Conservation (phyloP, 1,284 basidiomycete genomes). For the Farysia itapuensis region DNA sequence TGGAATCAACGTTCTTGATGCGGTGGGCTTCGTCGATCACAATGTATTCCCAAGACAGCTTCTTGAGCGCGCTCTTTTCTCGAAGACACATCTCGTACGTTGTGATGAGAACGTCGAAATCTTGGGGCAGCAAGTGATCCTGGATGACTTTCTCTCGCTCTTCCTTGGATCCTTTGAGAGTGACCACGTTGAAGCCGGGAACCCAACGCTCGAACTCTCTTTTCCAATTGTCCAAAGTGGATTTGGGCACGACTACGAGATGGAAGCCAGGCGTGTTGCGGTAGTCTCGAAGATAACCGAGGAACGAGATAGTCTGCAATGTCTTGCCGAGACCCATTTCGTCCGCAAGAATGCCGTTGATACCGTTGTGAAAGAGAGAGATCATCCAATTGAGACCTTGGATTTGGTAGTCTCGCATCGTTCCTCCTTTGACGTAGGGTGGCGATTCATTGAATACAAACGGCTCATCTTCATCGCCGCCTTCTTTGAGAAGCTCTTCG, state of each 20-base stretch:
- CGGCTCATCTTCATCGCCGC: constrained; percentile 71
- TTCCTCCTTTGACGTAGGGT: constrained; percentile 66
- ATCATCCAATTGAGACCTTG: constrained; percentile 96
- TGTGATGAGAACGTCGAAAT: constrained; percentile 94
- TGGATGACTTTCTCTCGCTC: constrained; percentile 82
- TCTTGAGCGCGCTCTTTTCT: constrained; percentile 86
- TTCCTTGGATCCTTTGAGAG: constrained; percentile 84
- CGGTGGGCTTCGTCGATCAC: constrained; percentile 98
- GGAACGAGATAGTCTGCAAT: constrained; percentile 94
- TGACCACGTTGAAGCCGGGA: constrained; percentile 74
- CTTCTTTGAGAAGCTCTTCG: constrained; percentile 76
- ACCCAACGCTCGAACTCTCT: constrained; percentile 93
- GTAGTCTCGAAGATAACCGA: constrained; percentile 89
- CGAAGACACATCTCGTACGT: constrained; percentile 97
- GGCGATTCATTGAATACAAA: constrained; percentile 56
- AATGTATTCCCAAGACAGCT: constrained; percentile 97
- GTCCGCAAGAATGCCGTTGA: constrained; percentile 55
- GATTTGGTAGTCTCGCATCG: constrained; percentile 90
- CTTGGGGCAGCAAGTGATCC: constrained; percentile 75
- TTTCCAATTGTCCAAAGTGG: constrained; percentile 93
- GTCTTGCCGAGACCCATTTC: constrained; percentile 94
- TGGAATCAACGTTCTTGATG: constrained; percentile 98
- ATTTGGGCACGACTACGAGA: constrained; percentile 94
- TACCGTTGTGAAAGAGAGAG: constrained; percentile 51
- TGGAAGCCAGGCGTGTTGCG: constrained; percentile 78